phyloP scores from a whole-genome alignment of 2,329 filamentous ascomycete species.

The Aaosphaeria pasadenensis region DNA sequence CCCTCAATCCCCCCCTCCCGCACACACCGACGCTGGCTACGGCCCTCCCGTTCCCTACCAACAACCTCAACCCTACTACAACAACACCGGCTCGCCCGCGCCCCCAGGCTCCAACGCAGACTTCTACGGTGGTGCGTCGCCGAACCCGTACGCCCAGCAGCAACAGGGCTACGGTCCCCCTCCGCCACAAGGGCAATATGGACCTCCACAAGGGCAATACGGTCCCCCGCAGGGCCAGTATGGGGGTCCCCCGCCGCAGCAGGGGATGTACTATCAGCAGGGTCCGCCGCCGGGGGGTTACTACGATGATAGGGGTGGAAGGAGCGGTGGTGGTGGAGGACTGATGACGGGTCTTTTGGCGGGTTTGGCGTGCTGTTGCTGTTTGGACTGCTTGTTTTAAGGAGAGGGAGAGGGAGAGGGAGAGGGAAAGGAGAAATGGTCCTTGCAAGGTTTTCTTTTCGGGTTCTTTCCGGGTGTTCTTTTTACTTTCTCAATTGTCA shows the following conservation, averaged over 20 bases:
- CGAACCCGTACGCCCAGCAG: slow-evolving; percentile 13
- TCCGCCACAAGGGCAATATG: slow-evolving; percentile 11
- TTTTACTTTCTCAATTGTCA: no score
- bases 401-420: neutral
- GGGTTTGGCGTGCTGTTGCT: slow-evolving; percentile 50
- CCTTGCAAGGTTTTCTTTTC: no score
- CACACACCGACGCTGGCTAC: slow-evolving; percentile 11
- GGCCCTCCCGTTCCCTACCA: slow-evolving; percentile 13
- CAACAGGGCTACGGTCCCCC: neutral
- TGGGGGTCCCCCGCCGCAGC: slow-evolving; percentile 7
- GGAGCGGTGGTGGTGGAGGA: slow-evolving; percentile 26
- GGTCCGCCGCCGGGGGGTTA: slow-evolving; percentile 36
- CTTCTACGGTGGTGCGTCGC: slow-evolving; percentile 8
- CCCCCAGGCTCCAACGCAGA: slow-evolving; percentile 7
- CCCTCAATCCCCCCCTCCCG: slow-evolving; percentile 12
- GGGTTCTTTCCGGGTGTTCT: no score
- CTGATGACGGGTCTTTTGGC: slow-evolving; percentile 45
- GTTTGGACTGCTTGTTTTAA: slow-evolving; percentile 51
- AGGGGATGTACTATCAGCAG: slow-evolving; percentile 31
- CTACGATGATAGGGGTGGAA: slow-evolving; percentile 33
- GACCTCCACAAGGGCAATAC: slow-evolving; percentile 3
- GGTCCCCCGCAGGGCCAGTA: slow-evolving; percentile 11
- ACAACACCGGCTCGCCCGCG: slow-evolving; percentile 3
- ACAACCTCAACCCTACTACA: slow-evolving; percentile 23
- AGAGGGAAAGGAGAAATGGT: neutral